Conservation (phyloP, 306 rosid species). For the Adenanthera pavonina region DNA sequence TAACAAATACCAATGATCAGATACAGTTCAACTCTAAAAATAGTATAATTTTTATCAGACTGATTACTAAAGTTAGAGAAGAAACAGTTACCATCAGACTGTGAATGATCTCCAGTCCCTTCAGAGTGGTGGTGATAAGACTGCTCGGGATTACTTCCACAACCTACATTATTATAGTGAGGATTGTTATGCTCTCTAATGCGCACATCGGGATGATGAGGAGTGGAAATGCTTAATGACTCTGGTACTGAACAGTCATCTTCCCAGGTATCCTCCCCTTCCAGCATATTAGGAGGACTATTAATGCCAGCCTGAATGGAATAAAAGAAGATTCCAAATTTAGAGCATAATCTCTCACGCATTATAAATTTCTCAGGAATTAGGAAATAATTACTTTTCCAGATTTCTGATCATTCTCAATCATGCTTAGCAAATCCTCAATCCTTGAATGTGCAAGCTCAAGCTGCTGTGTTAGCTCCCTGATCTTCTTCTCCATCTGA, state of each 20-base stretch:
- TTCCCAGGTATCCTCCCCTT: constrained; percentile 59
- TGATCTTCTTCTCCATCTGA: constrained; percentile 91
- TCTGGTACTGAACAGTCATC: constrained; percentile 82
- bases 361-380: neutral
- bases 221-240: constrained; percentile 61
- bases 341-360: neutral
- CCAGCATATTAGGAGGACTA: constrained; percentile 55
- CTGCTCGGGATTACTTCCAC: constrained; percentile 49
- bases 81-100: constrained; percentile 57
- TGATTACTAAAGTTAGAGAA: constrained; percentile 26
- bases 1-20: constrained; percentile 20
- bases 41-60: constrained; percentile 37
- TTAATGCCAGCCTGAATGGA: constrained; percentile 46
- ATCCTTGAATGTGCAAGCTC: constrained; percentile 90
- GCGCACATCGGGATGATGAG: constrained; percentile 41
- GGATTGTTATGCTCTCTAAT: constrained; percentile 66
- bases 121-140: constrained; percentile 16
- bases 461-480: constrained; percentile 82
- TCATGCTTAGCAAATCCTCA: constrained; percentile 75
- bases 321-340: constrained; percentile 26
- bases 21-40: constrained; percentile 29
- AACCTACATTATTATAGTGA: constrained; percentile 56
- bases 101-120: constrained; percentile 35
- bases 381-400: constrained; percentile 57
- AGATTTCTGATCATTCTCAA: constrained; percentile 65